Percentiles rank a stretch among this genome's conserved stretches.
These are phyloP conservation scores for Chalaropsis thielavioides DNA, from an alignment of 2,329 filamentous ascomycete species.

Conservation along the genomic window DNA sequence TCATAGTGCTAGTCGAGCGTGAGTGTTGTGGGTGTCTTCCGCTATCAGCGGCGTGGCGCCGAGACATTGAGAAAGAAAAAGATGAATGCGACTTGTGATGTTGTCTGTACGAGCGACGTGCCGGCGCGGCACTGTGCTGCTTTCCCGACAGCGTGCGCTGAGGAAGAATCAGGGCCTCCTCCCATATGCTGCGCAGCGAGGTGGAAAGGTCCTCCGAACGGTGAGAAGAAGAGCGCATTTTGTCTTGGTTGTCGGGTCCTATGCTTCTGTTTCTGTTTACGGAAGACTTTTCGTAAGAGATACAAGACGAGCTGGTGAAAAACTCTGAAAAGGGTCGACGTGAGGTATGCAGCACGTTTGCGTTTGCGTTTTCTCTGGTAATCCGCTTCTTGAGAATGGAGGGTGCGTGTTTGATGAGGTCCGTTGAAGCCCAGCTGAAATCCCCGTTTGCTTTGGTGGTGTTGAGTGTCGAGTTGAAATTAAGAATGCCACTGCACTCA, in stretches of 20 bases:
- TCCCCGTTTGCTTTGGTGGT: neutral
- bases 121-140: neutral
- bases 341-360: neutral
- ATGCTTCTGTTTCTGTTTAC: neutral
- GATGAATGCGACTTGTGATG: conserved; percentile 2
- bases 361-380: neutral
- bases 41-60: neutral
- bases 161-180: conserved; percentile 5
- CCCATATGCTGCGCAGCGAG: conserved; percentile 12
- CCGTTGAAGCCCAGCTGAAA: neutral
- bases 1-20: conserved; percentile 5
- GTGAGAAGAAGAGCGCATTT: conserved; percentile 7
- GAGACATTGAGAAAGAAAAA: conserved; percentile 1
- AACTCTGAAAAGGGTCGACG: conserved; percentile 1
- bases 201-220: conserved; percentile 10
- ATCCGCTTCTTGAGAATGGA: neutral
- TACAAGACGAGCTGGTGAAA: neutral
- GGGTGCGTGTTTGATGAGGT: neutral
- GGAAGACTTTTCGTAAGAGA: neutral
- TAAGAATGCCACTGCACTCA: neutral
- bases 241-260: neutral
- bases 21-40: neutral
- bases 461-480: neutral
- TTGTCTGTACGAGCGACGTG: neutral
- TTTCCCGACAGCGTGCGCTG: conserved; percentile 10